phyloP scores from a whole-genome alignment of 352 stramenopile genomes.

The Thalassiosira livingstoniorum region DNA sequence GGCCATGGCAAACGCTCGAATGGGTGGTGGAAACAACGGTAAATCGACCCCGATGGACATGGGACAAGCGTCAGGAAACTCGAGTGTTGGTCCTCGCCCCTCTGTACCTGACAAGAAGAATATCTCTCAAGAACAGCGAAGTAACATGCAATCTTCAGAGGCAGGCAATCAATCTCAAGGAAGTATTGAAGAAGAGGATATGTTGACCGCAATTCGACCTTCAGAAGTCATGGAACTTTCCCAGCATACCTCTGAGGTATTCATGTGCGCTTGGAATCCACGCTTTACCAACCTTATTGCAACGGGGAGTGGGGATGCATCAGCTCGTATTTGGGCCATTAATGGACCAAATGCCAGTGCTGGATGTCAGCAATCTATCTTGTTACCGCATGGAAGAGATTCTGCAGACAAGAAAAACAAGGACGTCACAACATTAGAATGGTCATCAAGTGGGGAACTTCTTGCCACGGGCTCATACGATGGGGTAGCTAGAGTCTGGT shows the following conservation, averaged over 20 bases:
- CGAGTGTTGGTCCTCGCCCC: background rate
- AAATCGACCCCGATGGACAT: background rate
- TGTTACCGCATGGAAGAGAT: slow-evolving; percentile 85
- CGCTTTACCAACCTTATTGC: slow-evolving; percentile 93
- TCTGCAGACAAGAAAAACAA: slow-evolving; percentile 92
- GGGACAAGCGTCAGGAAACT: background rate
- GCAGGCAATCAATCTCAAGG: slow-evolving; percentile 1
- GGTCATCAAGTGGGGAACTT: slow-evolving; percentile 93
- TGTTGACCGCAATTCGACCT: slow-evolving; percentile 38
- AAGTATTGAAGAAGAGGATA: slow-evolving; percentile 52
- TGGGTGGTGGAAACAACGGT: slow-evolving; percentile 4
- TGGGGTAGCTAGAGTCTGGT: slow-evolving; percentile 89
- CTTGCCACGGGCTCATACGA: slow-evolving; percentile 96
- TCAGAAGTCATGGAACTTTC: slow-evolving; percentile 77
- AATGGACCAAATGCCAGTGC: slow-evolving; percentile 75
- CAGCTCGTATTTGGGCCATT: slow-evolving; percentile 93
- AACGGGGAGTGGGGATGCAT: slow-evolving; percentile 95
- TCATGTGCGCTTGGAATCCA: slow-evolving; percentile 98
- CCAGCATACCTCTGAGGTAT: slow-evolving; percentile 89
- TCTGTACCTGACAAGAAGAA: slow-evolving; percentile 11
- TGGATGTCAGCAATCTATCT: slow-evolving; percentile 71
- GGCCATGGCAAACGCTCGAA: slow-evolving; percentile 8
- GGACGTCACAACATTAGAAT: slow-evolving; percentile 98
- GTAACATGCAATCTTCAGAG: slow-evolving; percentile 6
- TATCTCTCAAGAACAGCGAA: slow-evolving; percentile 14